A percentile compares a stretch with the other conserved stretches of the same genome.
phyloP scores from a whole-genome alignment of 163 green algal genomes.

The Dunaliella salina region DNA sequence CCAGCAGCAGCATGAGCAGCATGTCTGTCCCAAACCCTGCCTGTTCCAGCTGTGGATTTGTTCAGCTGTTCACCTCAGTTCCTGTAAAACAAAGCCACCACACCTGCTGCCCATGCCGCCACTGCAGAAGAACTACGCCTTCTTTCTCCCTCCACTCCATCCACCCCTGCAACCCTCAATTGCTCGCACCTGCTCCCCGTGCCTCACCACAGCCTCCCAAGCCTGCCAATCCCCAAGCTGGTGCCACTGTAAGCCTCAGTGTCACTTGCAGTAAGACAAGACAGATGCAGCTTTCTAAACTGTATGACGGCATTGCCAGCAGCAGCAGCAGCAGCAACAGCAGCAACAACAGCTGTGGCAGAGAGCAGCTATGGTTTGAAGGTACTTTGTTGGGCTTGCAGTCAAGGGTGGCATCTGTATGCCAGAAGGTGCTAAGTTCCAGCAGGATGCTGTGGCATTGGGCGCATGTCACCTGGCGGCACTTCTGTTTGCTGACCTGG shows the following conservation, averaged over 20 bases:
- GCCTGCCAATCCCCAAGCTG: background rate
- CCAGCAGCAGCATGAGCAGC: background rate
- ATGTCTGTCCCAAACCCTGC: background rate
- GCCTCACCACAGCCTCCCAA: background rate
- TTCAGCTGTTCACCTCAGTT: background rate
- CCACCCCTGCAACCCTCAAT: no score
- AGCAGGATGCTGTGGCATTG: background rate
- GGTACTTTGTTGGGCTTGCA: no score
- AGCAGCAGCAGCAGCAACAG: background rate
- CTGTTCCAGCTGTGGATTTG: background rate
- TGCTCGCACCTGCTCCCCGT: no score
- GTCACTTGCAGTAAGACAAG: background rate
- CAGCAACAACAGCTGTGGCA: background rate
- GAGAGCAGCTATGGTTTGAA: background rate
- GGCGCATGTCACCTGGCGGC: background rate
- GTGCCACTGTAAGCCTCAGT: background rate
- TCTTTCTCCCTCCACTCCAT: no score
- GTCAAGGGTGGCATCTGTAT: no score
- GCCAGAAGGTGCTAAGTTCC: no score
- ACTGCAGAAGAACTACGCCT: background rate
- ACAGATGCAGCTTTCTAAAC: background rate
- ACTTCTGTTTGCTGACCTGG: background rate
- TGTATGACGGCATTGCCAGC: background rate
- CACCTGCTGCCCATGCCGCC: background rate
- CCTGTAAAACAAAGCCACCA: background rate